Percentiles rank a stretch among this genome's conserved stretches.
phyloP scores from a whole-genome alignment of 768 basidiomycete species.

The Kockovaella imperatae region DNA sequence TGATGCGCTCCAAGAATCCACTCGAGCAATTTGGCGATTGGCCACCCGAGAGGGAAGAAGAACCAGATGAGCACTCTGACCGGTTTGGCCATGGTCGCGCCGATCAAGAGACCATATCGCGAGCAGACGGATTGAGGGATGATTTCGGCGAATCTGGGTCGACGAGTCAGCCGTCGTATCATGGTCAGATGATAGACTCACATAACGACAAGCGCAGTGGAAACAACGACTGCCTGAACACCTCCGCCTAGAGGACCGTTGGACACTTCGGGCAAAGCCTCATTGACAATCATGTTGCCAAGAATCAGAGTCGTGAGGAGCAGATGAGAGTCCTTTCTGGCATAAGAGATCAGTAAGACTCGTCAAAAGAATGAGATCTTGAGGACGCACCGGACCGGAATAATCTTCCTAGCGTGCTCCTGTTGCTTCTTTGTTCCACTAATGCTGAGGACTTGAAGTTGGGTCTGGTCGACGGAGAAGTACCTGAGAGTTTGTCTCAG shows the following conservation, averaged over 20 bases:
- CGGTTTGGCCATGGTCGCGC: constrained; percentile 73
- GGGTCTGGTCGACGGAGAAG: constrained; percentile 87
- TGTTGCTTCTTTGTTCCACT: constrained; percentile 75
- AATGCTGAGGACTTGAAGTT: constrained; percentile 76
- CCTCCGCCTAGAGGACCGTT: constrained; percentile 75
- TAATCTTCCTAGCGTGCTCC: constrained; percentile 72
- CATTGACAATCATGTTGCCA: constrained; percentile 88
- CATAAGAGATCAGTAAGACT: constrained; percentile 56
- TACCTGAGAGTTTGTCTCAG: constrained; percentile 16
- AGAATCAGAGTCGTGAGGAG: constrained; percentile 46
- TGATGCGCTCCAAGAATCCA: constrained; percentile 71
- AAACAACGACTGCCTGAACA: constrained; percentile 65
- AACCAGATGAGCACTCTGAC: constrained; percentile 62
- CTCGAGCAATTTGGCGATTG: constrained; percentile 74
- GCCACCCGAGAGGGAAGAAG: constrained; percentile 68
- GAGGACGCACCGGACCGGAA: constrained; percentile 58
- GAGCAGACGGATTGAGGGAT: constrained; percentile 90
- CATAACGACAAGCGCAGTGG: constrained; percentile 81
- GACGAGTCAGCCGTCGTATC: neutral
- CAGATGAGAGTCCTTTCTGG: constrained; percentile 30
- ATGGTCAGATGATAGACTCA: constrained; percentile 48
- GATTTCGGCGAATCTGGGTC: constrained; percentile 76
- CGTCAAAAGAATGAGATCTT: constrained; percentile 58
- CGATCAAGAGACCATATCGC: constrained; percentile 78
- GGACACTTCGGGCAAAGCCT: constrained; percentile 59